Percentiles rank a stretch among this genome's conserved stretches.
These are phyloP conservation scores for Monilinia aucupariae DNA, from an alignment of 2,329 filamentous ascomycete genomes.

Conservation along the genomic window DNA sequence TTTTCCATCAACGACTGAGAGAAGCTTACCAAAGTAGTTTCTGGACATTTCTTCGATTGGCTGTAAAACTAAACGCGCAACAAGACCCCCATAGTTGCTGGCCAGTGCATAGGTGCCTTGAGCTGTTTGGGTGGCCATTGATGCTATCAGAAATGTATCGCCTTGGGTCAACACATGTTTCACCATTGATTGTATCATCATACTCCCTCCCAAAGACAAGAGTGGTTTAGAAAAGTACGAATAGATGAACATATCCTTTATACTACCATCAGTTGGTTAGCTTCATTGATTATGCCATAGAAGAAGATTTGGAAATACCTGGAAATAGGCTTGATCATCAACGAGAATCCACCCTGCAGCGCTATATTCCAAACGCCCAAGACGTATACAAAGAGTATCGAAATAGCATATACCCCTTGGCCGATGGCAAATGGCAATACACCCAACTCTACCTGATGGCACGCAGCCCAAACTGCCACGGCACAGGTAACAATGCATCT, in stretches of 20 bases:
- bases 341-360: slow-evolving; percentile 57
- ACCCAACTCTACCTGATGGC: slow-evolving; percentile 52
- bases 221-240: slow-evolving; percentile 61
- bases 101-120: slow-evolving; percentile 92
- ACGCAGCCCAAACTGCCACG: slow-evolving; percentile 59
- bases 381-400: slow-evolving; percentile 65
- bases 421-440: slow-evolving; percentile 86
- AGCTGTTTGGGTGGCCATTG: slow-evolving; percentile 68
- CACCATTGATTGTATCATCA: slow-evolving; percentile 81
- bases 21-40: slow-evolving; percentile 78
- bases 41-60: slow-evolving; percentile 92
- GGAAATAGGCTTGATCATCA: slow-evolving; percentile 48
- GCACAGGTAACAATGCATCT: slow-evolving; percentile 72
- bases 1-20: slow-evolving; percentile 41
- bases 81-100: slow-evolving; percentile 86
- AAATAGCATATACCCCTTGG: slow-evolving; percentile 68
- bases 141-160: slow-evolving; percentile 80
- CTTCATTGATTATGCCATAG: background rate
- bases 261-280: slow-evolving; percentile 9
- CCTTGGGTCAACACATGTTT: slow-evolving; percentile 95
- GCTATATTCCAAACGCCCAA: slow-evolving; percentile 55
- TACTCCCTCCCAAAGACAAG: slow-evolving; percentile 67
- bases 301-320: slow-evolving; percentile 22
- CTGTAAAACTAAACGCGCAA: slow-evolving; percentile 86
- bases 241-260: slow-evolving; percentile 23